Conservation (phyloP, 2,329 filamentous ascomycete genomes). For the Chaetomium strumarium region DNA sequence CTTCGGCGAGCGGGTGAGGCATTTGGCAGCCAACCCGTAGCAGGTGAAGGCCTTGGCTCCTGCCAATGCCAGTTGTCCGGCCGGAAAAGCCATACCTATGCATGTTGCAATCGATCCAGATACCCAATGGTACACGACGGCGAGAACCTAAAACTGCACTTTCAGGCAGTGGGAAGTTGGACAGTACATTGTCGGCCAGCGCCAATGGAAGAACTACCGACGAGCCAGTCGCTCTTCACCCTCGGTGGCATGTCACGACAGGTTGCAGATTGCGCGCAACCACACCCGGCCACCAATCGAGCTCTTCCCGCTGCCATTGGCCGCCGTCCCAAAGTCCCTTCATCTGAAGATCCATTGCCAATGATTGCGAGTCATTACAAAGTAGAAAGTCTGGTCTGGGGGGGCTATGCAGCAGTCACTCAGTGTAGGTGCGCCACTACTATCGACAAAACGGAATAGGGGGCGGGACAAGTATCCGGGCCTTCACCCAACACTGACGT, state of each 20-base stretch:
- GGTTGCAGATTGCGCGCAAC: conserved; percentile 7
- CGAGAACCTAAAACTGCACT: conserved; percentile 6
- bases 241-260: not conserved
- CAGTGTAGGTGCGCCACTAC: not conserved
- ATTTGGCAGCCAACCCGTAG: conserved; percentile 5
- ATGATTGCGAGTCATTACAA: no score
- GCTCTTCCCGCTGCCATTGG: not conserved
- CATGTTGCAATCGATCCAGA: conserved; percentile 17
- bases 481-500: not conserved
- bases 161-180: not conserved
- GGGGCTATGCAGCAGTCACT: no score
- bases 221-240: not conserved
- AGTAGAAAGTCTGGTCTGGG: no score
- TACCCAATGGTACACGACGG: conserved; percentile 11
- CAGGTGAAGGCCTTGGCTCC: not conserved
- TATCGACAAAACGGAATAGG: not conserved
- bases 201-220: not conserved
- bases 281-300: not conserved
- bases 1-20: conserved; percentile 1
- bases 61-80: conserved; percentile 5
- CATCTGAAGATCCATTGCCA: no score
- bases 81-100: conserved; percentile 2
- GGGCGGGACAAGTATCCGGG: not conserved
- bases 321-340: not conserved
- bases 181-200: no score